Evolutionary conservation across 768 basidiomycete genomes (phyloP).

Genomic region (Mycena vulgaris): DNA sequence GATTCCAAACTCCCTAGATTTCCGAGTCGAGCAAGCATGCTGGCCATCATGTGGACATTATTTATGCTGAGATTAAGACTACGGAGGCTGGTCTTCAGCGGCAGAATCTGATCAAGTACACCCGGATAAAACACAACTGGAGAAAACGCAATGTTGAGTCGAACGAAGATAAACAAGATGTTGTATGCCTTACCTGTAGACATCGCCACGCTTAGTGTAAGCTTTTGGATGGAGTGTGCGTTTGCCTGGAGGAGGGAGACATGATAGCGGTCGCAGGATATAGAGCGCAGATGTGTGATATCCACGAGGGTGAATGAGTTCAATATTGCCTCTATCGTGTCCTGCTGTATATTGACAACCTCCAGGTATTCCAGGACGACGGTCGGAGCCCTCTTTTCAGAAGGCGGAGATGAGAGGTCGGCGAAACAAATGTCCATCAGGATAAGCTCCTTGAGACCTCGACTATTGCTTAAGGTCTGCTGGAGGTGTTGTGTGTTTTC

Average conservation of each 20-base stretch:
- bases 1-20: neutral
- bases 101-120: neutral
- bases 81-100: neutral
- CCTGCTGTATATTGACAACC: neutral
- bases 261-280: neutral
- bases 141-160: neutral
- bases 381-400: neutral
- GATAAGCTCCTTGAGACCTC: neutral
- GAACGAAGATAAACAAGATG: neutral
- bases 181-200: neutral
- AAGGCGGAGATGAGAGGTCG: neutral
- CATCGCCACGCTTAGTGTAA: no score
- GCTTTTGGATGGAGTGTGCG: neutral
- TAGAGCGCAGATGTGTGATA: slow-evolving; percentile 4
- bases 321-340: neutral
- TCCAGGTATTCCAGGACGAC: neutral
- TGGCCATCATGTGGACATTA: neutral
- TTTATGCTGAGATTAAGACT: neutral
- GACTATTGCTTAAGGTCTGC: neutral
- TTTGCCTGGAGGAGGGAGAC: neutral
- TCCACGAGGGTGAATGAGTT: neutral
- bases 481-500: neutral
- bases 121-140: neutral
- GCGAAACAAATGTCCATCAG: neutral
- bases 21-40: neutral